Evolutionary conservation across 2,329 filamentous ascomycete genomes (phyloP), one percentile per base, ranked within the genome.

Genomic region (Fusarium duplospermum): DNA sequence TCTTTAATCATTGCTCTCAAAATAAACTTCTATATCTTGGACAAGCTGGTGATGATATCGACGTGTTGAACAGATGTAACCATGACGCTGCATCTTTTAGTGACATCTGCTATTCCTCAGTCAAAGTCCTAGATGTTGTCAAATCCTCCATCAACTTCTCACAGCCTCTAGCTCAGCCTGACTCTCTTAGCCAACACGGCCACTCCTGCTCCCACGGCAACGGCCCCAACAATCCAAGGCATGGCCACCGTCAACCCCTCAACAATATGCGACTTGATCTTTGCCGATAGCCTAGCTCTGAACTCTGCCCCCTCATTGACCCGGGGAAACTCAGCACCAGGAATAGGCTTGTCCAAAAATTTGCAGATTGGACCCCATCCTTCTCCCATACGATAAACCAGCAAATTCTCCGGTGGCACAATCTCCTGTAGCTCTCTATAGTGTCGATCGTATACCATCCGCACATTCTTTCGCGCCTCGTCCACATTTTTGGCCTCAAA

Each of bases 351-450:
- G 0, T 60, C 82, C 16, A 85, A 62, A 54, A 85, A 84, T 29
- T 76, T 66, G 60, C 83, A 84, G 9, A 85, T 72, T 4, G 83
- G 82, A 18, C 36, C 79, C 82, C 83, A 84, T 1, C 83, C 83
- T 2, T 81, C 75, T 0, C 72, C 77, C 52, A 83, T 61, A 1
- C 67, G 67, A 65, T 80, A 84, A 60, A 81, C 76, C 7, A 84
- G 62, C 22, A 84, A 61, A n/a, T 70, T 64, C 1, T 62, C 77
- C 4, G 69, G 33, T 0, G 80, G 75, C 20, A 80, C 75, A 40
- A 79, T 71, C 35, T 80, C 79, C 4, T 74, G 70, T 2, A 84
- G 71, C 14, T 75, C 60, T 0, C 66, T 67, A 6, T 82, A 76
- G 35, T 84, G 82, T 0, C 78, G 67, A 1, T 79, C 76, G 35